Evolutionary conservation across 2,329 filamentous ascomycete species (phyloP).

Genomic region (Fusarium tricinctum): DNA sequence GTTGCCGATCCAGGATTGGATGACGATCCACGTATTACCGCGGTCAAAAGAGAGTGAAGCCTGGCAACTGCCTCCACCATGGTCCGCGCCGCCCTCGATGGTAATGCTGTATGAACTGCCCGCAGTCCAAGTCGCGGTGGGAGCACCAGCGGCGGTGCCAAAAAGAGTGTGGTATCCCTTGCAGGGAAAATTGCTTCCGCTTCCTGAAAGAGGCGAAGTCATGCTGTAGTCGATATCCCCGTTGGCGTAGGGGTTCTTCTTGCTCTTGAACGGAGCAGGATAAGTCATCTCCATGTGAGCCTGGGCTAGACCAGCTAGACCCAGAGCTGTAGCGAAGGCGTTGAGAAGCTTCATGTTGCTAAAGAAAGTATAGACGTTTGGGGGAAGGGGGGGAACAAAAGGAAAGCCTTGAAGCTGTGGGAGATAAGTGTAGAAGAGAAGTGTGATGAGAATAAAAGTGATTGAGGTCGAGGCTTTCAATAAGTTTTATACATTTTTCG

Average conservation of each 20-base stretch:
- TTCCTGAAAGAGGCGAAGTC: constrained; percentile 72
- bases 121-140: constrained; percentile 72
- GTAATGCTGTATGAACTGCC: constrained; percentile 75
- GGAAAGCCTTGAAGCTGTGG: constrained; percentile 5
- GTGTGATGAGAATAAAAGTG: constrained; percentile 5
- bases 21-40: constrained; percentile 76
- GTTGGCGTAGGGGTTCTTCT: constrained; percentile 62
- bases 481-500: constrained; percentile 31
- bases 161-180: constrained; percentile 71
- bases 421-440: not conserved
- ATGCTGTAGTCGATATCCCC: constrained; percentile 77
- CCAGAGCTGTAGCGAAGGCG: constrained; percentile 56
- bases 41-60: constrained; percentile 80
- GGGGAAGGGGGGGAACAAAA: not conserved
- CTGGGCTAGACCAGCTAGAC: constrained; percentile 58
- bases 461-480: constrained; percentile 1
- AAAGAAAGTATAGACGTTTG: not conserved
- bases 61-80: constrained; percentile 82
- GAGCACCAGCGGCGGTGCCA: constrained; percentile 62
- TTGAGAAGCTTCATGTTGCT: constrained; percentile 29
- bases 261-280: constrained; percentile 66
- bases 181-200: constrained; percentile 80
- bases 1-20: constrained; percentile 68
- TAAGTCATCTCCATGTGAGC: constrained; percentile 69
- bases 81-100: constrained; percentile 71